A percentile compares a stretch with the other conserved stretches of the same genome.
phyloP scores from a whole-genome alignment of 169 alveolate genomes.

The Besnoitia besnoiti region DNA sequence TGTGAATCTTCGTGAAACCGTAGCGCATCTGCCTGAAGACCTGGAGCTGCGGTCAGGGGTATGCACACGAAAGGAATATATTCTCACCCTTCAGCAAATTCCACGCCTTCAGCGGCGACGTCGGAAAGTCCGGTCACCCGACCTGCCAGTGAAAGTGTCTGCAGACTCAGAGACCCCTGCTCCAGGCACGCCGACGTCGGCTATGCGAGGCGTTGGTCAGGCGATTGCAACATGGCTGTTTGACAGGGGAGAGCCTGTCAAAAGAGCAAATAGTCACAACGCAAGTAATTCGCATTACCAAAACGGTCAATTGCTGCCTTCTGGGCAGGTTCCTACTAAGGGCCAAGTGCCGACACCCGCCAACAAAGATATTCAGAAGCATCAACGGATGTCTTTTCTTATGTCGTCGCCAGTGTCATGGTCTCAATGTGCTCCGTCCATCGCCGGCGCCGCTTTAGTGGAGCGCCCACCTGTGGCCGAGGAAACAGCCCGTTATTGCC shows the following conservation, averaged over 20 bases:
- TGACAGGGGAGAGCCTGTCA: neutral
- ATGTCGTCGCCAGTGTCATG: neutral
- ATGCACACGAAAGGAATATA: neutral
- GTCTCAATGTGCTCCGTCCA: neutral
- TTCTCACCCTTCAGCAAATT: neutral
- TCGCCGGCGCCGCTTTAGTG: neutral
- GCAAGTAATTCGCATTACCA: too few species aligned
- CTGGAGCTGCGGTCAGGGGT: neutral
- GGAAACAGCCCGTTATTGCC: neutral
- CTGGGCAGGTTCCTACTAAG: too few species aligned
- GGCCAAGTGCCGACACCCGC: too few species aligned
- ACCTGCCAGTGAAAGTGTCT: neutral
- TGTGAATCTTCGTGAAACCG: too few species aligned
- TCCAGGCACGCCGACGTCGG: neutral
- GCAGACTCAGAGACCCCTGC: neutral
- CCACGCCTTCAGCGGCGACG: neutral
- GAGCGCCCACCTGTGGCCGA: neutral
- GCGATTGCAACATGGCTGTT: neutral
- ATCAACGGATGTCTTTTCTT: neutral
- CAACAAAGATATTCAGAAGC: too few species aligned
- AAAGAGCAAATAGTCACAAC: neutral
- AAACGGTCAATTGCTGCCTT: too few species aligned
- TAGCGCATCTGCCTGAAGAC: neutral
- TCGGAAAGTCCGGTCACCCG: neutral
- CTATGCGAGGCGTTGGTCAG: neutral